Conservation (phyloP, 306 rosid species). For the Pachyrhizus erosus region DNA sequence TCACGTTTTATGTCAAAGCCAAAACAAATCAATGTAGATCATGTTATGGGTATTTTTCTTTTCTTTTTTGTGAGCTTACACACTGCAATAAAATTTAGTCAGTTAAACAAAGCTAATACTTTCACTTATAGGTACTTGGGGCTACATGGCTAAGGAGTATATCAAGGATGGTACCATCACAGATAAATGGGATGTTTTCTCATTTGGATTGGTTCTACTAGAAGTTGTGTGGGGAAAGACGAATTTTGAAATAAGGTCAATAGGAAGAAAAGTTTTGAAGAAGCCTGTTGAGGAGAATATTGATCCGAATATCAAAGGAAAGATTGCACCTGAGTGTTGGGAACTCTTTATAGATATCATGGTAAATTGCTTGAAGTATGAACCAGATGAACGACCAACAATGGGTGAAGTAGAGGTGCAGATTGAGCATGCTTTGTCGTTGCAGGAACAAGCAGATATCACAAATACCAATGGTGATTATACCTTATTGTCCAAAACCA, state of each 20-base stretch:
- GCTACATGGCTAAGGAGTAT: neutral
- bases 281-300: neutral
- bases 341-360: neutral
- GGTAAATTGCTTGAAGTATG: neutral
- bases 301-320: slow-evolving; percentile 20
- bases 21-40: too few species aligned
- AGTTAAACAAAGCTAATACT: neutral
- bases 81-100: too few species aligned
- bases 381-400: neutral
- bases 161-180: neutral
- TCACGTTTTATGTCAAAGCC: neutral
- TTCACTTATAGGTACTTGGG: neutral
- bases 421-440: neutral
- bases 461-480: neutral
- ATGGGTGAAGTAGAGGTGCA: neutral
- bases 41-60: too few species aligned
- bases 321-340: too few species aligned
- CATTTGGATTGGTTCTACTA: neutral
- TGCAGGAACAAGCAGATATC: neutral
- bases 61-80: too few species aligned
- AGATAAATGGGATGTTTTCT: neutral
- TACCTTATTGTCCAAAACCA: neutral
- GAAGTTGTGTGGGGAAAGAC: neutral
- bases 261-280: neutral
- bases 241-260: too few species aligned